Evolutionary conservation across 768 basidiomycete species (phyloP).

Genomic region (Cystobasidium onofrii): DNA sequence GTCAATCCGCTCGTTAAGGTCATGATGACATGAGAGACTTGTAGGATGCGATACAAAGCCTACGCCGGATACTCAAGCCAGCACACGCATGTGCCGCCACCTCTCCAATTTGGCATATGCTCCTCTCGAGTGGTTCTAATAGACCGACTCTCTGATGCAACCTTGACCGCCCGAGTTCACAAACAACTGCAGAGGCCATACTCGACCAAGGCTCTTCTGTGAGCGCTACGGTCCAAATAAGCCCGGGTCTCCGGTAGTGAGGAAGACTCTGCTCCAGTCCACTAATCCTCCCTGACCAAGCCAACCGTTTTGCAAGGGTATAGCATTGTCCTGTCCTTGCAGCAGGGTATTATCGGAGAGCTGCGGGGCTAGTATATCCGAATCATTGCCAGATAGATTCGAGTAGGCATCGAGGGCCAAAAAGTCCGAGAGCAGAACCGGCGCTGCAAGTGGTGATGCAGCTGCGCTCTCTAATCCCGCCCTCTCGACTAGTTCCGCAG

Average conservation of each 20-base stretch:
- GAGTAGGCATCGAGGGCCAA: constrained; percentile 7
- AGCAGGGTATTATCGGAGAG: not conserved
- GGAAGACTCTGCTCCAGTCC: not conserved
- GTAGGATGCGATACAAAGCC: too few relatives aligned
- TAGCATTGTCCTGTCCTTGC: not conserved
- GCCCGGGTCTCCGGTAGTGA: not conserved
- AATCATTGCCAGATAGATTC: not conserved
- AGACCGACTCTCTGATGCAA: too few relatives aligned
- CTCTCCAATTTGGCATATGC: too few relatives aligned
- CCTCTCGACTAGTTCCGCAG: not conserved
- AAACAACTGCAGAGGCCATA: too few relatives aligned
- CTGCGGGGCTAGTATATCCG: not conserved
- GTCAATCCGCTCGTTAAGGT: too few relatives aligned
- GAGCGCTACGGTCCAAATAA: not conserved
- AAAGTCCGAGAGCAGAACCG: not conserved
- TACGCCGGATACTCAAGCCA: too few relatives aligned
- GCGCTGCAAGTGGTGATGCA: not conserved
- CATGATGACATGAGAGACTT: too few relatives aligned
- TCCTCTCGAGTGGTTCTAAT: too few relatives aligned
- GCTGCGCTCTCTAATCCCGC: not conserved
- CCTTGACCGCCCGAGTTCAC: too few relatives aligned
- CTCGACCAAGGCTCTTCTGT: too few relatives aligned
- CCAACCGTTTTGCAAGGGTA: not conserved
- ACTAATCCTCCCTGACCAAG: not conserved
- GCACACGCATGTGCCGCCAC: too few relatives aligned